Base-by-base conservation (phyloP, 2,329 filamentous ascomycete species). In the Hypoxylon sp. region DNA sequence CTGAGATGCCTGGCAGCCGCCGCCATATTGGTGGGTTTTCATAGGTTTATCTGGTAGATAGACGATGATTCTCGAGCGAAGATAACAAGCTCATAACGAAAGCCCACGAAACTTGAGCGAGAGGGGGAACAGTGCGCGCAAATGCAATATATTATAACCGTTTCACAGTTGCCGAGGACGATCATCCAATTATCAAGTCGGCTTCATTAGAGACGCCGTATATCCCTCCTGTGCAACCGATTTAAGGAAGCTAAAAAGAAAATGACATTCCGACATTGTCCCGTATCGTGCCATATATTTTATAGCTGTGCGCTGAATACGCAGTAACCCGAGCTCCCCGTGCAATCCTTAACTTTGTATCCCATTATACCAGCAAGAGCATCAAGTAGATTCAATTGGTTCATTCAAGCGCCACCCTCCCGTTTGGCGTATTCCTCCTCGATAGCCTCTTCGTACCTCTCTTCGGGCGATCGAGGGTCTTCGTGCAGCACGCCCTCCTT, bases 401-500 rank as follows among this genome's bases (percentile, higher is more conserved):
- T 34, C 12, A 23, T 30, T 83, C 72, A 89, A 67, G 87, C 86
- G 68, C 86, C 86, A 30, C 87, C 87, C 78, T 88, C 87, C 29
- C 87, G 81, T 79, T 88, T 88, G 63, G 87, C 86, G 71, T 89
- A 88, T 74, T 89, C 87, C 1, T 88, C 85, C 78, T 89, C 86
- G 37, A 89, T 89, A 16, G 85, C 85, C 77, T 89, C 87, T 63
- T 83, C 81, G 69, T 89, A 89, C 71, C 83, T 84, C 70, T 85
- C 82, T 27, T 86, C 84, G 2, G 84, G 78, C n/a, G 81, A 82
- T 61, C 88, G 84, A 1, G 88, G 88, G 72, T 91, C 88, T 70
- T 90, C 87, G 63, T 87, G 88, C 69, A 97, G 81, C 59, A 97
- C 92, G 4, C 94, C 94, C 71, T 91, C 89, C 74, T 91, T 89